Percentiles rank a stretch among this genome's conserved stretches.
phyloP scores from a whole-genome alignment of 163 green algal species.

The Chlamydomonas reinhardtii region DNA sequence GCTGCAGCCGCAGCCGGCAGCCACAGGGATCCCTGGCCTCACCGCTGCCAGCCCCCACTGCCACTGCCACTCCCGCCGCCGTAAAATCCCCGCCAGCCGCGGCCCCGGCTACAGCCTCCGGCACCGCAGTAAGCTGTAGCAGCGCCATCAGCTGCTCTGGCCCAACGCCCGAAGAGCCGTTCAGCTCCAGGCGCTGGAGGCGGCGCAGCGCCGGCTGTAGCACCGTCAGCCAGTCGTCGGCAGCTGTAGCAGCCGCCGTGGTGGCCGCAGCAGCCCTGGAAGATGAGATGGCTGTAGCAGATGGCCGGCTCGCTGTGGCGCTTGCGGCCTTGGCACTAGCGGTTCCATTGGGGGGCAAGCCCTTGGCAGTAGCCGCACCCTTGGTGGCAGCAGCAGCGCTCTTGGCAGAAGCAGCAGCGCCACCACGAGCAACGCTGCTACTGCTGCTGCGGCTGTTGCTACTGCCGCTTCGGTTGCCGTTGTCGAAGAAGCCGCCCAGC shows the following conservation, averaged over 20 bases:
- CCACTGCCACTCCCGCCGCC: background rate
- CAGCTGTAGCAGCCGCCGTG: too few relatives aligned
- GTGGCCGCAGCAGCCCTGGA: too few relatives aligned
- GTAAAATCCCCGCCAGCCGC: background rate
- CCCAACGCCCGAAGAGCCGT: background rate
- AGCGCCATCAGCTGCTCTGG: background rate
- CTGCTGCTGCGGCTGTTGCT: too few relatives aligned
- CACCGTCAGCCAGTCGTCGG: background rate
- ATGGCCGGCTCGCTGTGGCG: background rate
- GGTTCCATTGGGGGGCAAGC: too few relatives aligned
- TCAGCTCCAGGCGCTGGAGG: constrained; percentile 1
- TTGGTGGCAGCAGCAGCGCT: background rate
- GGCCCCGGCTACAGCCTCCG: too few relatives aligned
- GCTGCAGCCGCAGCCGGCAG: background rate
- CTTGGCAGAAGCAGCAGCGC: too few relatives aligned
- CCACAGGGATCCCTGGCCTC: too few relatives aligned
- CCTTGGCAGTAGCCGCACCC: too few relatives aligned
- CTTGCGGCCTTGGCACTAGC: too few relatives aligned
- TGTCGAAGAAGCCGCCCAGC: constrained; percentile 2
- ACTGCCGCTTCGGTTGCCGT: too few relatives aligned
- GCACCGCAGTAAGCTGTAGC: background rate
- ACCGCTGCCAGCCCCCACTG: too few relatives aligned
- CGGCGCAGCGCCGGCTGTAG: background rate
- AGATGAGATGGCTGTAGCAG: background rate
- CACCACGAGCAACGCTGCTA: too few relatives aligned